A percentile compares a stretch with the other conserved stretches of the same genome.
phyloP scores from a whole-genome alignment of 2,329 filamentous ascomycete genomes.

The Fusarium kyushuense region DNA sequence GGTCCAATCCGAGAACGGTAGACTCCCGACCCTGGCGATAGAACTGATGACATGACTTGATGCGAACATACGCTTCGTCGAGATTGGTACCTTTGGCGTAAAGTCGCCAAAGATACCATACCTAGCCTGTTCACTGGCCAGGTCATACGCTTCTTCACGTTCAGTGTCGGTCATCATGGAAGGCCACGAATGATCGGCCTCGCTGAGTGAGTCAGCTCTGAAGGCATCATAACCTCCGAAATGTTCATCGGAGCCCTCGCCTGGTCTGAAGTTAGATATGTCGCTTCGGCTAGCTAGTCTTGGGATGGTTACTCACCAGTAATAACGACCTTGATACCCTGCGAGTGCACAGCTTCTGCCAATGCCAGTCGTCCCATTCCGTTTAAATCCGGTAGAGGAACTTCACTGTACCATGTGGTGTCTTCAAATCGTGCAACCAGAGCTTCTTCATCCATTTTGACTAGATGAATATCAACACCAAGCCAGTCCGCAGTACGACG shows the following conservation, averaged over 20 bases:
- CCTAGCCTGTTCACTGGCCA: not conserved
- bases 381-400: constrained; percentile 2
- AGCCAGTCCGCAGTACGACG: not conserved
- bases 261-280: not conserved
- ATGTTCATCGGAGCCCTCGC: constrained; percentile 5
- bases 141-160: not conserved
- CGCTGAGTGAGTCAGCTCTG: not conserved
- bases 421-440: not conserved
- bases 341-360: constrained; percentile 2
- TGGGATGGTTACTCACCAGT: no score
- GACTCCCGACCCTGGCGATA: constrained; percentile 4
- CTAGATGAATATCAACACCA: constrained; percentile 1
- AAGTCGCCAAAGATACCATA: constrained; percentile 8
- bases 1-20: constrained; percentile 4
- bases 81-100: not conserved
- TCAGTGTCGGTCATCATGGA: not conserved
- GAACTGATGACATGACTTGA: not conserved
- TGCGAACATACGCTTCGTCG: not conserved
- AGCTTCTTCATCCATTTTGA: constrained; percentile 12
- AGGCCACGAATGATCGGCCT: constrained; percentile 2
- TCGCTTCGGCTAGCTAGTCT: no score
- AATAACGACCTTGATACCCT: constrained; percentile 3
- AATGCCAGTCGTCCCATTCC: constrained; percentile 1
- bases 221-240: constrained; percentile 8
- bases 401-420: constrained; percentile 8